Percentiles rank a stretch among this genome's conserved stretches.
Evolutionary conservation across 805 yeast species (phyloP).

Genomic region (Ogataea paradorogensis): DNA sequence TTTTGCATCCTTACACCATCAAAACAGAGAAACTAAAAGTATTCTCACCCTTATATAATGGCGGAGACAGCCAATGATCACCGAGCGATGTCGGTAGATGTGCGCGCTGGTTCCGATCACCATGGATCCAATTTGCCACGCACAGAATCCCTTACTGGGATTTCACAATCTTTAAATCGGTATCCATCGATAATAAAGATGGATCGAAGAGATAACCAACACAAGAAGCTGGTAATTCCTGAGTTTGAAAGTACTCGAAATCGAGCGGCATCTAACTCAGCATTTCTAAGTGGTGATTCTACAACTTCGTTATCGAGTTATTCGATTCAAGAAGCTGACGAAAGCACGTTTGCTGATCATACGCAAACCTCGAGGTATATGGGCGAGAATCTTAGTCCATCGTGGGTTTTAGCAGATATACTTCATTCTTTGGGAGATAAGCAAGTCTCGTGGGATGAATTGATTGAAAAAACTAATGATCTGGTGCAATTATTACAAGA

Average conservation of each 20-base stretch:
- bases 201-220: constrained; percentile 13
- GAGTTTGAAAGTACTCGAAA: constrained; percentile 25
- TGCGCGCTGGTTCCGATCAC: not conserved
- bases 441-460: constrained; percentile 45
- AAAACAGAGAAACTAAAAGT: not conserved
- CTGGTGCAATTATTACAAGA: constrained; percentile 54
- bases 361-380: constrained; percentile 2
- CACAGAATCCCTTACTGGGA: not conserved
- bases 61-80: constrained; percentile 4
- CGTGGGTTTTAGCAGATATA: constrained; percentile 64
- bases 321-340: constrained; percentile 15
- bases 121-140: not conserved
- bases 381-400: constrained; percentile 36
- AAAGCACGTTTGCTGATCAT: constrained; percentile 7
- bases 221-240: constrained; percentile 18
- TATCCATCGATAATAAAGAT: constrained; percentile 2
- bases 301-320: constrained; percentile 14
- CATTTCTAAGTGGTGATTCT: constrained; percentile 18
- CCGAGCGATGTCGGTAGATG: not conserved
- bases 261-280: constrained; percentile 24
- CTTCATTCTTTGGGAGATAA: constrained; percentile 53
- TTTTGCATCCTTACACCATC: not conserved
- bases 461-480: constrained; percentile 63
- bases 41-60: not conserved
- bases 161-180: not conserved